Evolutionary conservation across 1,284 basidiomycete genomes (phyloP), one percentile per base, ranked within the genome.

Genomic region (Anthracocystis panici-leucophaei): DNA sequence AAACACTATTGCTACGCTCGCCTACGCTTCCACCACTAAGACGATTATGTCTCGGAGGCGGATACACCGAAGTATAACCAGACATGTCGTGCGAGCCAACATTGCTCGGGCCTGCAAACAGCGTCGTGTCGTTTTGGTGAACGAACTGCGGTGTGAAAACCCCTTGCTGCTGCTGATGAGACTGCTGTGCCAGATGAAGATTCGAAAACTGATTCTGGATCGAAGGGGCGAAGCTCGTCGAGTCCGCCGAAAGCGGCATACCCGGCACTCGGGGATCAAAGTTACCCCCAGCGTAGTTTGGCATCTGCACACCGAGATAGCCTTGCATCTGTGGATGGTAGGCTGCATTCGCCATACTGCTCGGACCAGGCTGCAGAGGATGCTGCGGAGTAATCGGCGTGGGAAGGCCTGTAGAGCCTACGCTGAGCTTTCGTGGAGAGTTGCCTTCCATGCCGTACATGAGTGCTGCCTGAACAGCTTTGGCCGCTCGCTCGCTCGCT

Each of bases 371-470:
- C 25, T 68, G 60, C 1, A 78, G 52, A 11, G 77, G 68, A 27
- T 78, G 77, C 49, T 67, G 63, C 5, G 77, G 77, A 16, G 77
- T 76, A 40, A 76, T 56, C 18, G 77, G 77, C 2, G 77, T 78
- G 2, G 50, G 58, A 42, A 78, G 23, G 7, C 71, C 77, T 5
- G 69, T 73, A 21, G 65, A 65, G 7, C 68, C 72, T 6, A 66
- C 48, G 40, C 67, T 70, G 53, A 75, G 57, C 52, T 65, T 71
- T 18, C 71, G 66, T n/a, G 70, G 67, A 1, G 69, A 61, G 44
- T 58, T 75, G 44, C 63, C 69, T 21, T 77, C 77, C 71, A 74
- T 71, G 6, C 71, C 75, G 33, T 77, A 79, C 72, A 79, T 67
- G 2, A 77, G 60, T 3, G 77, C 77, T 0, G 77, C 77, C 40